Evolutionary conservation across 23 red algal species (phyloP).

Genomic region (Cyanidiococcus yangmingshanensis): DNA sequence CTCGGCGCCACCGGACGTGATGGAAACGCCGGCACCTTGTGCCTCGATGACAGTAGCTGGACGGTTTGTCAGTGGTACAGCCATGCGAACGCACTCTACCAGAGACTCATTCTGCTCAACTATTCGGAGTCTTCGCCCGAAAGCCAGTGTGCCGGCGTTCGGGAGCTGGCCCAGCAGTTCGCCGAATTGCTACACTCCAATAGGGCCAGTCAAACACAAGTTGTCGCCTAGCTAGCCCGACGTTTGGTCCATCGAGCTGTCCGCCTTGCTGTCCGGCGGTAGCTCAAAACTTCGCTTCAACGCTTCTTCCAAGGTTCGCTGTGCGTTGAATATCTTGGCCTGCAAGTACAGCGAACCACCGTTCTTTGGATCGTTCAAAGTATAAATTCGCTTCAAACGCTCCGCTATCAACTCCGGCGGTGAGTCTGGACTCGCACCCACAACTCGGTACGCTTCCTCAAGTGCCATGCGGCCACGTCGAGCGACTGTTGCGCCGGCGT

Average conservation of each 20-base stretch:
- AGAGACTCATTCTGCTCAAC: neutral
- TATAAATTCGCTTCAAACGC: conserved; percentile 50
- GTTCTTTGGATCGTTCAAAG: conserved; percentile 59
- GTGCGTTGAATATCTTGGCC: conserved; percentile 72
- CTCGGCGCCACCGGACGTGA: neutral
- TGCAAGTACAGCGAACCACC: conserved; percentile 89
- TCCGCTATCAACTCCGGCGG: conserved; percentile 35
- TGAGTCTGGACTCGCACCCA: conserved; percentile 39
- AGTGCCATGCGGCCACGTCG: conserved; percentile 43
- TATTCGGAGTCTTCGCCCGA: neutral
- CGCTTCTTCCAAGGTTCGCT: conserved; percentile 43
- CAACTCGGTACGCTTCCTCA: conserved; percentile 61
- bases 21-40: neutral
- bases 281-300: neutral
- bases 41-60: neutral
- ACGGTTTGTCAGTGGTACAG: neutral
- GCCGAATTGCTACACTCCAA: neutral
- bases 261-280: neutral
- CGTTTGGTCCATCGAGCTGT: neutral
- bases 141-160: neutral
- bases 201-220: neutral
- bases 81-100: neutral
- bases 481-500: conserved; percentile 8
- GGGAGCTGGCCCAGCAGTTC: neutral
- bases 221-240: neutral